Base-by-base conservation (phyloP, 345 rosid species). In the Rhizophora mangle region DNA sequence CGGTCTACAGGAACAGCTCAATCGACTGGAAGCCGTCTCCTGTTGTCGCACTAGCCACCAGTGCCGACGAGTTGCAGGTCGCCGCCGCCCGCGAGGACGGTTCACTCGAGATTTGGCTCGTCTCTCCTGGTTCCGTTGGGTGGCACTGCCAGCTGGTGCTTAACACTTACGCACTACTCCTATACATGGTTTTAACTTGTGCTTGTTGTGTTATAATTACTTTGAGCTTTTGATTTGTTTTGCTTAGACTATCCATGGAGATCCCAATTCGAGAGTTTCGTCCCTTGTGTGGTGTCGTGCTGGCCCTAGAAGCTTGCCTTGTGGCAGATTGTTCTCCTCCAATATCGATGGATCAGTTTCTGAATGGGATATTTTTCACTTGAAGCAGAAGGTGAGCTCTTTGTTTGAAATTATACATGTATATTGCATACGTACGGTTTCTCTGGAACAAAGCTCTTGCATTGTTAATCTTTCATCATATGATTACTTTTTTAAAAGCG, bases 71-170 rank as follows among this genome's bases (percentile, higher is more conserved):
- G 60, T 86, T 88, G 16, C 93, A 82, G 72, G 87, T 90, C 68
- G 97, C 97, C 4, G 93, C 97, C 8, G 93, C 96, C 49, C 93
- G 98, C 55, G 93, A 91, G 63, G 96, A 91, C 70, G 93, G 97
- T 72, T 87, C 98, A 26, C 89, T 94, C 16, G 98, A 94, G 89
- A 85, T 94, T 83, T 91, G 98, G 98, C 96, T 91, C 11, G 96
- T 94, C 20, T 89, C 96, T 51, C 95, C 97, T 32, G 96, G 97
- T 68, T 83, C 97, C 56, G 87, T 89, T 56, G 95, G 97, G 63
- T 94, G 98, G 98, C 97, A 94, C 94, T 85, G 94, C 77, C 98
- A 91, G 76, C 88, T 91, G 88, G 97, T 94, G 81, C 67, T 67
- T 26, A 24, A 22, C 60, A 8, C 60, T 21, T 1, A 5, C 43